phyloP scores from a whole-genome alignment of 345 rosid species.

The Cardiospermum halicacabum region DNA sequence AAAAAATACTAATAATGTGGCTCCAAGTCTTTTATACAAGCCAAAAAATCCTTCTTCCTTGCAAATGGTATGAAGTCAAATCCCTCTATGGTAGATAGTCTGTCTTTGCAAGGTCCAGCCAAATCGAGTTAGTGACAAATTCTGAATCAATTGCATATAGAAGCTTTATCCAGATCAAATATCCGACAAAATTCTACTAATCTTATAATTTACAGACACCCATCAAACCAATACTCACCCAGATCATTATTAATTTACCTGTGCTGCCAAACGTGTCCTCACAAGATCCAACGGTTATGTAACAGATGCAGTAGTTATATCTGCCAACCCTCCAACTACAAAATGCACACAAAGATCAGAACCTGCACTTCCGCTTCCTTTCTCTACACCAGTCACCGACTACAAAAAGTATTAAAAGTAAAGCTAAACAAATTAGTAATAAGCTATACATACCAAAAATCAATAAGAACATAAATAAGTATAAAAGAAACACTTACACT shows the following conservation, averaged over 20 bases:
- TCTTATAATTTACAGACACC: not conserved
- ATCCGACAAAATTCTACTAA: not conserved
- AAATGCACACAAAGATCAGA: conserved; percentile 52
- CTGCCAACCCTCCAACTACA: conserved; percentile 88
- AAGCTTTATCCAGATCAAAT: not conserved
- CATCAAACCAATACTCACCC: not conserved
- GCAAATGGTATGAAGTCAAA: conserved; percentile 61
- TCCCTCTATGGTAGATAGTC: conserved; percentile 72
- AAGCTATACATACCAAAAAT: not conserved
- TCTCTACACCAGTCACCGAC: conserved; percentile 33
- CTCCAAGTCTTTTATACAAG: conserved; percentile 94
- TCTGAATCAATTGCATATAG: not conserved
- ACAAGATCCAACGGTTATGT: conserved; percentile 95
- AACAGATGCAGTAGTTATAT: conserved; percentile 85
- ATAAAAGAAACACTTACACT: conserved; percentile 41
- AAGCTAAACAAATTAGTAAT: conserved; percentile 8
- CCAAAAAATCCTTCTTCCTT: conserved; percentile 83
- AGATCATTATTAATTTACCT: conserved; percentile 37
- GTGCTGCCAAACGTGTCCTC: conserved; percentile 96
- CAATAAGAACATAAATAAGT: too few relatives aligned
- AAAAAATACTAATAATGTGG: conserved; percentile 72
- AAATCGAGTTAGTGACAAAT: not conserved
- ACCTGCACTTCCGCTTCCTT: conserved; percentile 29
- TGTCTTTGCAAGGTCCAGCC: conserved; percentile 54
- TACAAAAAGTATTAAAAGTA: conserved; percentile 49